Evolutionary conservation across 306 rosid genomes (phyloP).

Genomic region (Pyrus pyrifolia): DNA sequence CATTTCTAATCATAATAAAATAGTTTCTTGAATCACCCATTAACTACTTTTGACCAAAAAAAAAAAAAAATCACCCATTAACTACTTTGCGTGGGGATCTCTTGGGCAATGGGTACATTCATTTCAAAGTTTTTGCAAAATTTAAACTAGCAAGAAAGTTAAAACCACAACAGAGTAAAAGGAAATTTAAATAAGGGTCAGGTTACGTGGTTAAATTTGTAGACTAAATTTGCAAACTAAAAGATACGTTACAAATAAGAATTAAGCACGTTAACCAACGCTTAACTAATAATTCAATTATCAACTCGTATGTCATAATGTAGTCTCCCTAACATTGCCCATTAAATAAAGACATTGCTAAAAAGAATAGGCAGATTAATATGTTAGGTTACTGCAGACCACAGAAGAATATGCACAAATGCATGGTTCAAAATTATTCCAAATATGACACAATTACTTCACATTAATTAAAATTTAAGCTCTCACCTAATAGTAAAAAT

Average conservation of each 20-base stretch:
- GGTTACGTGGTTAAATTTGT: too few relatives aligned
- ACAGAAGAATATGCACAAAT: background rate
- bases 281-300: too few relatives aligned
- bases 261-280: too few relatives aligned
- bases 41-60: background rate
- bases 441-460: background rate
- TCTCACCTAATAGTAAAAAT: background rate
- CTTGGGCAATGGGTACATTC: background rate
- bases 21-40: background rate
- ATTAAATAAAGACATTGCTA: background rate
- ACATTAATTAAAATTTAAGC: background rate
- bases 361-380: background rate
- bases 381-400: background rate
- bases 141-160: background rate
- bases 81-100: background rate
- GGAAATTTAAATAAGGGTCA: background rate
- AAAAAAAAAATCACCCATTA: background rate
- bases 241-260: too few relatives aligned
- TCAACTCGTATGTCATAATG: too few relatives aligned
- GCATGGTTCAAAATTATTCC: background rate
- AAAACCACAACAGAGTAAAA: background rate
- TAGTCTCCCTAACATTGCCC: too few relatives aligned
- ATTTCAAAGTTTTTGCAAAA: background rate
- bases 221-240: too few relatives aligned
- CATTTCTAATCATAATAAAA: too few relatives aligned